Conservation (phyloP, 495 filamentous ascomycete genomes). For the Hyaloscypha hepaticicola region DNA sequence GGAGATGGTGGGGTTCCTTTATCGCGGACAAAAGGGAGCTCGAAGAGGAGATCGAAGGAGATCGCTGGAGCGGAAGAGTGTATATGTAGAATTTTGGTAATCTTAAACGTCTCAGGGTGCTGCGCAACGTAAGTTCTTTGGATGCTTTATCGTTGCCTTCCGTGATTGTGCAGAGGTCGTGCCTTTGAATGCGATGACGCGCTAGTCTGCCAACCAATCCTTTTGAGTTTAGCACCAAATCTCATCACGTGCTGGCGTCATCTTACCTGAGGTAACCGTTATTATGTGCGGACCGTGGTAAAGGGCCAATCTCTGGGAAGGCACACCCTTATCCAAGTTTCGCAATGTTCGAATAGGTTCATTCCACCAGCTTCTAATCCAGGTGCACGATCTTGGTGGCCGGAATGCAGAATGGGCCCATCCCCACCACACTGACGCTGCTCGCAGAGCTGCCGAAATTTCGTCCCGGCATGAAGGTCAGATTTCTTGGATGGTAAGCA, state of each 20-base stretch:
- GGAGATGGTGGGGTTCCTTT: constrained; percentile 24
- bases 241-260: background rate
- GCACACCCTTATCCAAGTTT: background rate
- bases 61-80: background rate
- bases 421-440: constrained; percentile 21
- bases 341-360: background rate
- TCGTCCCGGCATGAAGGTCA: constrained; percentile 67
- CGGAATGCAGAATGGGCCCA: constrained; percentile 27
- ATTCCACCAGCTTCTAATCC: background rate
- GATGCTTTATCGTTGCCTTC: constrained; percentile 18
- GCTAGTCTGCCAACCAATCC: constrained; percentile 12
- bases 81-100: background rate
- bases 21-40: constrained; percentile 8
- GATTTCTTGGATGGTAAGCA: constrained; percentile 88
- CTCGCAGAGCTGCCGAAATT: constrained; percentile 27
- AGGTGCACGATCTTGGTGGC: constrained; percentile 7
- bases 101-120: background rate
- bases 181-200: constrained; percentile 21
- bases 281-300: too few relatives aligned
- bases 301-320: background rate
- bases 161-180: background rate
- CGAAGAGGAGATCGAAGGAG: background rate
- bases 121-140: background rate
- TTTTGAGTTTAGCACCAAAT: background rate
- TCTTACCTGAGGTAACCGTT: too few relatives aligned